A percentile compares a stretch with the other conserved stretches of the same genome.
Conservation (phyloP, 805 yeast species). For the Myxozyma nipponensis region DNA sequence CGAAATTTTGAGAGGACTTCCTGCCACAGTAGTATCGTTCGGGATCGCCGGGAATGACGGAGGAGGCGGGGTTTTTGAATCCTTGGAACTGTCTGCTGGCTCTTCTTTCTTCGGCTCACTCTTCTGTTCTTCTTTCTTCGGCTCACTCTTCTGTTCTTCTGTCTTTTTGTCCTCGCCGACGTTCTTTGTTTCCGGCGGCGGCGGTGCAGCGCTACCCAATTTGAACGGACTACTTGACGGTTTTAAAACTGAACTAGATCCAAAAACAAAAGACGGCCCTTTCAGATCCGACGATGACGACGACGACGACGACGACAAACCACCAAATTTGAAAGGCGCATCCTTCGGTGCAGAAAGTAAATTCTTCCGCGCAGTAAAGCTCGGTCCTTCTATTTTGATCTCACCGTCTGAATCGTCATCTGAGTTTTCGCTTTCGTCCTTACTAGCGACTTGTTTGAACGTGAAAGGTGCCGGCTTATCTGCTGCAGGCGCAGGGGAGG, state of each 20-base stretch:
- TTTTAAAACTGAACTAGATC: not conserved
- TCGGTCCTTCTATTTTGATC: constrained; percentile 13
- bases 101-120: not conserved
- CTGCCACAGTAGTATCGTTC: not conserved
- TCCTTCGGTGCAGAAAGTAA: not conserved
- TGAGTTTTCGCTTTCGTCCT: not conserved
- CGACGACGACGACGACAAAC: not conserved
- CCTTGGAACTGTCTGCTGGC: too few species aligned
- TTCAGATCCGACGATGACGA: not conserved
- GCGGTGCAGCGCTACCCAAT: constrained; percentile 1
- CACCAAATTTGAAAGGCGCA: constrained; percentile 7
- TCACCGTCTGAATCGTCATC: constrained; percentile 6
- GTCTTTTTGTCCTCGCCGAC: not conserved
- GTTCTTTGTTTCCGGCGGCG: not conserved
- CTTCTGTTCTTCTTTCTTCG: not conserved
- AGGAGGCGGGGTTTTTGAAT: constrained; percentile 13
- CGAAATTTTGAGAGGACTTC: constrained; percentile 18
- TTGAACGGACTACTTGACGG: constrained; percentile 7
- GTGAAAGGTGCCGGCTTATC: not conserved
- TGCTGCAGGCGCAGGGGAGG: constrained; percentile 3
- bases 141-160: not conserved
- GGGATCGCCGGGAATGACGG: constrained; percentile 1
- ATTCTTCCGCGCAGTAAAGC: not conserved
- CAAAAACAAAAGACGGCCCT: constrained; percentile 14
- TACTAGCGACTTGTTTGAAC: not conserved